Evolutionary conservation across 2,329 filamentous ascomycete species (phyloP).

Genomic region (Alternaria conjuncta): DNA sequence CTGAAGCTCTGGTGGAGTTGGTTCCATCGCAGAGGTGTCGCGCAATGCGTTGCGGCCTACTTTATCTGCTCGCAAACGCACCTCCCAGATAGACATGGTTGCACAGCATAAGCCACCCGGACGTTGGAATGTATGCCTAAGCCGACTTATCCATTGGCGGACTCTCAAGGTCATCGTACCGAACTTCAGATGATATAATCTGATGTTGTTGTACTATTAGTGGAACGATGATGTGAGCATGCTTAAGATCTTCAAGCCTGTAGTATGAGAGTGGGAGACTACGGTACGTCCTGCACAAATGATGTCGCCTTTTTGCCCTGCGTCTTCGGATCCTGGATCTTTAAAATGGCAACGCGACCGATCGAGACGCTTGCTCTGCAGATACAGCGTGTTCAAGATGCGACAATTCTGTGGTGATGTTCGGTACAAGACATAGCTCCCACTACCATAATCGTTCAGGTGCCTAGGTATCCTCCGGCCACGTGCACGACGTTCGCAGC

Average conservation of each 20-base stretch:
- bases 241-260: not conserved
- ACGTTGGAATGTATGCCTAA: not conserved
- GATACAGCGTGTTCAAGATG: not conserved
- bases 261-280: not conserved
- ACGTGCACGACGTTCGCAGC: constrained; percentile 6
- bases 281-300: constrained; percentile 2
- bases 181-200: not conserved
- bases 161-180: not conserved
- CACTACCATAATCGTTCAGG: not conserved
- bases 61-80: constrained; percentile 16
- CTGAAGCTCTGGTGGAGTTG: not conserved
- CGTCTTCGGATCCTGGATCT: not conserved
- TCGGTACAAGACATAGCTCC: not conserved
- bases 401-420: not conserved
- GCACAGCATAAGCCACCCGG: constrained; percentile 2
- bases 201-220: not conserved
- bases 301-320: not conserved
- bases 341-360: not conserved
- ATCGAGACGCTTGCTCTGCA: constrained; percentile 3
- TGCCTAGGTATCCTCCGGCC: not conserved
- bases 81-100: not conserved
- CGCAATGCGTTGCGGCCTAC: constrained; percentile 16
- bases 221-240: not conserved
- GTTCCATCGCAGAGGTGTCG: constrained; percentile 9
- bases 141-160: not conserved